phyloP scores from a whole-genome alignment of 768 basidiomycete species.

The Peribolospora kevripleyi region DNA sequence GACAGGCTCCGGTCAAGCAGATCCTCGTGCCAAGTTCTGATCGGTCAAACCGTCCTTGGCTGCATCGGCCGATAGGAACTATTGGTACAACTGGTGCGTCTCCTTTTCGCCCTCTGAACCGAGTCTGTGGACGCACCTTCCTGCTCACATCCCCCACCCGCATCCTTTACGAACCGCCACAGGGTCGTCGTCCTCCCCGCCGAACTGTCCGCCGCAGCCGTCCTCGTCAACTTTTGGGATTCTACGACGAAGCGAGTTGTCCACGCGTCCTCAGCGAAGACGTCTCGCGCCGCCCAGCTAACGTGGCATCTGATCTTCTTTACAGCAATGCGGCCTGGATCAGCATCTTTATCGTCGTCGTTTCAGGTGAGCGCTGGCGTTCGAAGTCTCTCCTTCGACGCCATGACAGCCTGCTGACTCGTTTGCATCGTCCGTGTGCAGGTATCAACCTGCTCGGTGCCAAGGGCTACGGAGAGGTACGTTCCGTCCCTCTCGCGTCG shows the following conservation, averaged over 20 bases:
- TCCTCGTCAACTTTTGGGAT: constrained; percentile 55
- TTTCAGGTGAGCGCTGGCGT: constrained; percentile 29
- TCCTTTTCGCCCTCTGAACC: not conserved
- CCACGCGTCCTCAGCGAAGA: no score
- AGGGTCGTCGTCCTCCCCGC: constrained; percentile 28
- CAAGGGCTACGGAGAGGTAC: constrained; percentile 23
- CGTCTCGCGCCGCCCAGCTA: constrained; percentile 1
- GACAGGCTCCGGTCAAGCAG: no score
- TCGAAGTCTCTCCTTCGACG: constrained; percentile 6
- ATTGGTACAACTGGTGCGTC: constrained; percentile 26
- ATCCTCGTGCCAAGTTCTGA: no score
- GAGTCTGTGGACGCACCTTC: no score
- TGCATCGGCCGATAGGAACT: constrained; percentile 9
- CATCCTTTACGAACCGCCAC: constrained; percentile 17
- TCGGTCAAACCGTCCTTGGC: constrained; percentile 1
- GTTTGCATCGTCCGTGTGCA: no score
- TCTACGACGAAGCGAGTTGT: not conserved
- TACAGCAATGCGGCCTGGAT: constrained; percentile 47
- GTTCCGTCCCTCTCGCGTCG: not conserved
- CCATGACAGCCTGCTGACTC: not conserved
- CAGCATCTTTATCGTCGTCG: constrained; percentile 45
- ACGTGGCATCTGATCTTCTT: constrained; percentile 25
- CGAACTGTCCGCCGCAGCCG: constrained; percentile 47
- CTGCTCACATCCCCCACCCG: not conserved
- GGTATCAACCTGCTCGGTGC: constrained; percentile 40